These are phyloP conservation scores for Lactarius akahatsu DNA, from an alignment of 768 basidiomycete genomes.

Conservation along the genomic window DNA sequence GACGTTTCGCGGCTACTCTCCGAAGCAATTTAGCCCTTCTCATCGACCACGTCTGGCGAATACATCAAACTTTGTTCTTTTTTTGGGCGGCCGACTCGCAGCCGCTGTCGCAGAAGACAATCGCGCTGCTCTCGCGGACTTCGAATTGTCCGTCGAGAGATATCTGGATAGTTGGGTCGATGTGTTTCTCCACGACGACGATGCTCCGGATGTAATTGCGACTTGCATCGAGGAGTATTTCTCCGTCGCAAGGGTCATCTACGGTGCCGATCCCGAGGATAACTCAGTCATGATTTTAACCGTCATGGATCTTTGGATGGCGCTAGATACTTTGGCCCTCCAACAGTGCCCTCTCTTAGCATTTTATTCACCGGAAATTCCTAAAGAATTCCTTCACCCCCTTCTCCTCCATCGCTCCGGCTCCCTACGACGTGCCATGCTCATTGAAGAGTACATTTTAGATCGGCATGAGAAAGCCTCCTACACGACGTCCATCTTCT, in stretches of 20 bases:
- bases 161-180: not conserved
- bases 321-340: not conserved
- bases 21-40: not conserved
- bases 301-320: conserved; percentile 48
- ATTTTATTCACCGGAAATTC: not conserved
- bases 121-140: not conserved
- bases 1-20: not conserved
- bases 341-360: not conserved
- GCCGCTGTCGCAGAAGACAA: not conserved
- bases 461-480: not conserved
- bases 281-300: conserved; percentile 28
- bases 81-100: not conserved
- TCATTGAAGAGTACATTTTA: not conserved
- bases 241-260: not conserved
- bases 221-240: conserved; percentile 11
- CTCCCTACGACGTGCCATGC: not conserved
- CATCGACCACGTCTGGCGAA: not conserved
- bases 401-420: not conserved
- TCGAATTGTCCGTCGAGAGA: not conserved
- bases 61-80: not conserved
- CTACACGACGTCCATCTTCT: not conserved
- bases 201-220: not conserved
- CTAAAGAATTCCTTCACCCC: not conserved
- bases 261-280: conserved; percentile 7
- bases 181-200: not conserved